Evolutionary conservation across 805 yeast genomes (phyloP).

Genomic region (Wickerhamiella occidentalis): DNA sequence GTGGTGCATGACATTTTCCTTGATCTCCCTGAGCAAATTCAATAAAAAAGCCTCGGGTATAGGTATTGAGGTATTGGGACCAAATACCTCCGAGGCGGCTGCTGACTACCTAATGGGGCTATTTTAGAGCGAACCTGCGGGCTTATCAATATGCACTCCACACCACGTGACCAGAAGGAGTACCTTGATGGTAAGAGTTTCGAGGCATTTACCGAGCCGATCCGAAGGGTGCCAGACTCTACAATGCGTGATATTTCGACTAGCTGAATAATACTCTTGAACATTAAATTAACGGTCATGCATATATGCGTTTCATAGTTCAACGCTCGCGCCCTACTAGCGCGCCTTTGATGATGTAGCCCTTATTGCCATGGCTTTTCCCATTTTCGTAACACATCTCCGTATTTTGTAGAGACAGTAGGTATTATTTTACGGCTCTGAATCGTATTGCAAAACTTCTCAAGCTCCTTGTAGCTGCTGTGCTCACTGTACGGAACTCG

Average conservation of each 20-base stretch:
- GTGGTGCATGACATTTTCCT: constrained; percentile 6
- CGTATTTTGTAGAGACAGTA: constrained; percentile 43
- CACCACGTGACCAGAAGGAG: not conserved
- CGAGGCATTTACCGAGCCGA: too few relatives aligned
- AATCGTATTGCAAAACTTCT: constrained; percentile 47
- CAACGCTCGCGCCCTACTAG: too few relatives aligned
- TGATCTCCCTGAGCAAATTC: not conserved
- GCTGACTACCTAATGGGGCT: not conserved
- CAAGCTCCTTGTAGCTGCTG: constrained; percentile 73
- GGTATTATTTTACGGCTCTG: constrained; percentile 50
- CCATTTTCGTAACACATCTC: constrained; percentile 18
- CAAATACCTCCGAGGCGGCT: not conserved
- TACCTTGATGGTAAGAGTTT: too few relatives aligned
- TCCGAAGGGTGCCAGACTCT: too few relatives aligned
- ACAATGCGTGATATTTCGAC: too few relatives aligned
- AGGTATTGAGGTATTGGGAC: not conserved
- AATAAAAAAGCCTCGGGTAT: not conserved
- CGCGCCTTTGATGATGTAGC: not conserved
- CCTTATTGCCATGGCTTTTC: not conserved
- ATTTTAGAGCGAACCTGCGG: not conserved
- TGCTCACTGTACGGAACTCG: constrained; percentile 88
- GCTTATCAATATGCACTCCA: constrained; percentile 1
- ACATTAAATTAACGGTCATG: too few relatives aligned
- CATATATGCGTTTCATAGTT: too few relatives aligned
- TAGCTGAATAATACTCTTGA: too few relatives aligned